Evolutionary conservation across 2,329 filamentous ascomycete genomes (phyloP).

Genomic region (Pseudocercospora fijiensis): DNA sequence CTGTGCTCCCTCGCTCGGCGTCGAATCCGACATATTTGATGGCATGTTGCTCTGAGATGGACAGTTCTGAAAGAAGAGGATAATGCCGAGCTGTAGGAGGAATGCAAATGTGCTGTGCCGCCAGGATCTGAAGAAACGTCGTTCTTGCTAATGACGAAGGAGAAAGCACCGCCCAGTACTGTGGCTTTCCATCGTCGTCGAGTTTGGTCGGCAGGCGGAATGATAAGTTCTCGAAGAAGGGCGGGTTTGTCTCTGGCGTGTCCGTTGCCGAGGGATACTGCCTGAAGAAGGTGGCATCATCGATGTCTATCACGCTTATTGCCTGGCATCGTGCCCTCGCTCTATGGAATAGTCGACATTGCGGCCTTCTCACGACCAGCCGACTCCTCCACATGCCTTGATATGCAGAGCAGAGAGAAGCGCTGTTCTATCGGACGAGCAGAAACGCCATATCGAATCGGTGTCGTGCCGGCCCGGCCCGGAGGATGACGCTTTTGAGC

Average conservation of each 20-base stretch:
- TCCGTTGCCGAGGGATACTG: slow-evolving; percentile 60
- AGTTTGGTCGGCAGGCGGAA: slow-evolving; percentile 60
- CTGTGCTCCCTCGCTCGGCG: slow-evolving; percentile 59
- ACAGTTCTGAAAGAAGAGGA: slow-evolving; percentile 66
- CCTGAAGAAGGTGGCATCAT: slow-evolving; percentile 80
- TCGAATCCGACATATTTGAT: slow-evolving; percentile 92
- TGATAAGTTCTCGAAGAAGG: slow-evolving; percentile 63
- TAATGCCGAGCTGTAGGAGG: slow-evolving; percentile 75
- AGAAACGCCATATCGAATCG: slow-evolving; percentile 1
- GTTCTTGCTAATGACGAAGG: slow-evolving; percentile 77
- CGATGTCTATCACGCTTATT: slow-evolving; percentile 59
- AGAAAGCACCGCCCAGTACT: slow-evolving; percentile 83
- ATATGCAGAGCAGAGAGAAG: neutral
- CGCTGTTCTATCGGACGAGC: neutral
- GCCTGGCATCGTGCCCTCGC: slow-evolving; percentile 5
- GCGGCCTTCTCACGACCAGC: slow-evolving; percentile 16
- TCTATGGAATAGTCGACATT: slow-evolving; percentile 22
- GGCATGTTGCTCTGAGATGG: slow-evolving; percentile 62
- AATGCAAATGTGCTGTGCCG: slow-evolving; percentile 71
- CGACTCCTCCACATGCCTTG: slow-evolving; percentile 19
- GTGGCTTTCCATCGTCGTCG: slow-evolving; percentile 30
- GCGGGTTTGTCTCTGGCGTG: slow-evolving; percentile 38
- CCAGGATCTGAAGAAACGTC: slow-evolving; percentile 74
- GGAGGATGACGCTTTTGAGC: neutral
- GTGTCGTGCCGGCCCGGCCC: neutral